phyloP scores from a whole-genome alignment of 1,284 basidiomycete species.

The Leccinum insolens region DNA sequence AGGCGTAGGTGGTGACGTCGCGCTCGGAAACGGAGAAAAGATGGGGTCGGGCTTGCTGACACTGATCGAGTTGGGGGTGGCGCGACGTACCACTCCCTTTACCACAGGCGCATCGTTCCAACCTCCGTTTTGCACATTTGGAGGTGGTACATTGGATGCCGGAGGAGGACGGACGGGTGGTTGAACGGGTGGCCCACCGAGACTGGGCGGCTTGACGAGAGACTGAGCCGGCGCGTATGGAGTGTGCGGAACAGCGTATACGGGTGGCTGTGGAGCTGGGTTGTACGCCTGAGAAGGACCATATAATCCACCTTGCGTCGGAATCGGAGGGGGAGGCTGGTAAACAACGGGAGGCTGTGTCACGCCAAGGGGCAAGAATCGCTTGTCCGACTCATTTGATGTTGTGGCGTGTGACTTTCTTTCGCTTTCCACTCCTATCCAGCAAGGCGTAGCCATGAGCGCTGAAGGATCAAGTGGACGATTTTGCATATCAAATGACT shows the following conservation, averaged over 20 bases:
- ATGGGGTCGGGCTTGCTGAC: slow-evolving; percentile 70
- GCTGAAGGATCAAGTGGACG: neutral
- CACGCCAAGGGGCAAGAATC: slow-evolving; percentile 20
- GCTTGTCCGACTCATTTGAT: slow-evolving; percentile 18
- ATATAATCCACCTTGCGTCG: slow-evolving; percentile 18
- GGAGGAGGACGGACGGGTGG: slow-evolving; percentile 22
- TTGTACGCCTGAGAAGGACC: slow-evolving; percentile 13
- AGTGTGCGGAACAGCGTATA: slow-evolving; percentile 36
- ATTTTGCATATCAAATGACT: neutral
- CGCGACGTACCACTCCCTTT: slow-evolving; percentile 47
- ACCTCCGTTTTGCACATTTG: slow-evolving; percentile 71
- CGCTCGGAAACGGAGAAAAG: slow-evolving; percentile 88
- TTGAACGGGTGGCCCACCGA: slow-evolving; percentile 24
- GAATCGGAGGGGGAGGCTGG: slow-evolving; percentile 14
- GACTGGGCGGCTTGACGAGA: slow-evolving; percentile 17
- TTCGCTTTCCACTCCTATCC: no score
- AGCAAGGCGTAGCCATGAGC: no score
- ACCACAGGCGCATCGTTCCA: slow-evolving; percentile 89
- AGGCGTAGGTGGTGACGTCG: slow-evolving; percentile 49
- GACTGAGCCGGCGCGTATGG: slow-evolving; percentile 34
- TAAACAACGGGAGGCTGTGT: slow-evolving; percentile 13
- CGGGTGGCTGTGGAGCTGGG: slow-evolving; percentile 15
- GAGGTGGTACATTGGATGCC: slow-evolving; percentile 39
- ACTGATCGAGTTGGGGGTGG: slow-evolving; percentile 48
- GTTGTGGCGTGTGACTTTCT: no score